A percentile compares a stretch with the other conserved stretches of the same genome.
Conservation (phyloP, 1,284 basidiomycete genomes). For the Ceratobasidium sp. region DNA sequence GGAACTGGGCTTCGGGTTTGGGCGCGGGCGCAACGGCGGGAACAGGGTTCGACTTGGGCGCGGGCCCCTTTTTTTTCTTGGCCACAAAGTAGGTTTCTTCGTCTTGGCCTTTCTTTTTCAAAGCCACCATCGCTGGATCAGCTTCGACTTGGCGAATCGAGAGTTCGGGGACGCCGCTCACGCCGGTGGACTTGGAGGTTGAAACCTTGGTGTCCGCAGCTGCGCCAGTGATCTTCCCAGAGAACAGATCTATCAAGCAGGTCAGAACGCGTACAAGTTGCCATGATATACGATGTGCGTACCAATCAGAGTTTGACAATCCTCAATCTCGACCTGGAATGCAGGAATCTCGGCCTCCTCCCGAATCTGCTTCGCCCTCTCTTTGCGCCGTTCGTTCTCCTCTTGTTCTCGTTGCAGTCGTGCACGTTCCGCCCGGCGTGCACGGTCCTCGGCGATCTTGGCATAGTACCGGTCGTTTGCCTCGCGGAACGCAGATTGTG, state of each 20-base stretch:
- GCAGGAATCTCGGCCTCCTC: constrained; percentile 95
- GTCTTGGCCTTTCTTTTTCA: constrained; percentile 92
- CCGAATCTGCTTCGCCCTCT: constrained; percentile 82
- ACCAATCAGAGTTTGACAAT: constrained; percentile 90
- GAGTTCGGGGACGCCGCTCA: constrained; percentile 82
- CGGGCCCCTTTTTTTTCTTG: constrained; percentile 73
- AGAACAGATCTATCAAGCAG: constrained; percentile 73
- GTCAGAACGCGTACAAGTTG: not conserved
- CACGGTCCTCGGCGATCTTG: constrained; percentile 87
- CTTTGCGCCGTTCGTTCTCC: constrained; percentile 86
- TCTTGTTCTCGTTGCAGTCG: constrained; percentile 86
- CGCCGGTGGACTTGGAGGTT: constrained; percentile 56
- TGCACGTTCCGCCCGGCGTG: constrained; percentile 82
- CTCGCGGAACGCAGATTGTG: constrained; percentile 77
- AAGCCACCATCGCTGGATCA: constrained; percentile 78
- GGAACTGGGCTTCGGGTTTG: constrained; percentile 64
- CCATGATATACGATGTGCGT: not conserved
- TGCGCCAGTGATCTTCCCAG: constrained; percentile 70
- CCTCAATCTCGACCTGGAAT: constrained; percentile 94
- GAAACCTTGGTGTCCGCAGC: constrained; percentile 55
- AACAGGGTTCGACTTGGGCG: constrained; percentile 58
- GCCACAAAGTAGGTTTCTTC: constrained; percentile 88
- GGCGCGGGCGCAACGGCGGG: constrained; percentile 50
- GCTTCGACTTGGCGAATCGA: constrained; percentile 88
- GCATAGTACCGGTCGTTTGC: constrained; percentile 83